phyloP scores from a whole-genome alignment of 768 basidiomycete species.

The Russula sp. region DNA sequence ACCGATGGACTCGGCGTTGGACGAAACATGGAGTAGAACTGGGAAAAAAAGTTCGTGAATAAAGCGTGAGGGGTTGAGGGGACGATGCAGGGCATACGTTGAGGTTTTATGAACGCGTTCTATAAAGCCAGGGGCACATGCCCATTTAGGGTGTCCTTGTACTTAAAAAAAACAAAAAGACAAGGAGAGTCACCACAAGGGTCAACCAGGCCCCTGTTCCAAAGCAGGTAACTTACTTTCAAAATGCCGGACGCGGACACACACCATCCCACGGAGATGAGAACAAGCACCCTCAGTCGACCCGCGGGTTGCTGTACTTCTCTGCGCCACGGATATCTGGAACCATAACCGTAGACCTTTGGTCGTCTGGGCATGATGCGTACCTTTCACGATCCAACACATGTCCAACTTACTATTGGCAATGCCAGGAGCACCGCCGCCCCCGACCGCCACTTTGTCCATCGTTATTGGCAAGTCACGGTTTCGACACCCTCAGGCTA shows the following conservation, averaged over 20 bases:
- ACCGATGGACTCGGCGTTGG: conserved; percentile 6
- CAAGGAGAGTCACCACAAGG: background rate
- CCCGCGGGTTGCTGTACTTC: background rate
- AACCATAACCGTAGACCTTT: too few species aligned
- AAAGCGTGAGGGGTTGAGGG: background rate
- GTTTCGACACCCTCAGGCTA: background rate
- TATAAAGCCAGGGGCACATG: background rate
- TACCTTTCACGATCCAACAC: background rate
- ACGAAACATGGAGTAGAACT: conserved; percentile 10
- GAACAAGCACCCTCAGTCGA: background rate
- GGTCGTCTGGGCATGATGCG: background rate
- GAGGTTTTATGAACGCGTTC: background rate
- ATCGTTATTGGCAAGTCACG: background rate
- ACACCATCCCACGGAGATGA: background rate
- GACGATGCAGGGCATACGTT: background rate
- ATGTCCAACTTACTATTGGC: background rate
- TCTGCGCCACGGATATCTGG: background rate
- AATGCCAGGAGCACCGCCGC: background rate
- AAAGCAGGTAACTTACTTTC: background rate
- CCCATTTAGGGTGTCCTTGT: conserved; percentile 19
- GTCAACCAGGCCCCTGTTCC: background rate
- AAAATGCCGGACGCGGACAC: background rate
- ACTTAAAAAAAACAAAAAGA: conserved; percentile 6
- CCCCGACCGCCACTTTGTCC: background rate
- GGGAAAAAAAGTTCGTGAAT: background rate